A percentile compares a stretch with the other conserved stretches of the same genome.
Conservation (phyloP, 345 rosid species). For the Linum lewisii region DNA sequence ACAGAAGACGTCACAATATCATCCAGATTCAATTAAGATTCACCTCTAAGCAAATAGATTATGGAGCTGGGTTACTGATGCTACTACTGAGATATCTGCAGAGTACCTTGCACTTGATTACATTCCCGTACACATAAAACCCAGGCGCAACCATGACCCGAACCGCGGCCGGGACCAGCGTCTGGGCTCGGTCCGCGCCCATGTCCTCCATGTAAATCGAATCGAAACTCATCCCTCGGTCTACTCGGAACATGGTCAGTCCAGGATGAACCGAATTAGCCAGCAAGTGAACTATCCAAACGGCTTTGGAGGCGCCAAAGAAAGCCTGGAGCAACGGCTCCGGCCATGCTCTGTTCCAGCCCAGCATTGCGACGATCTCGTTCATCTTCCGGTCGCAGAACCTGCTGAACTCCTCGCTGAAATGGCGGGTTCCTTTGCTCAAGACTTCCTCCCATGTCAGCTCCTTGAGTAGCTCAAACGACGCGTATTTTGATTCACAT, state of each 20-base stretch:
- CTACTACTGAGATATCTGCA: slow-evolving; percentile 57
- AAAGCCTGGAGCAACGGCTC: slow-evolving; percentile 75
- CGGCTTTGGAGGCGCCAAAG: slow-evolving; percentile 72
- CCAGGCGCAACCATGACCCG: slow-evolving; percentile 86
- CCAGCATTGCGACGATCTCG: slow-evolving; percentile 72
- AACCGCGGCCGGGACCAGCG: slow-evolving; percentile 41
- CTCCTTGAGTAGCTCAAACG: slow-evolving; percentile 42
- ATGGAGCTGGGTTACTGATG: slow-evolving; percentile 9
- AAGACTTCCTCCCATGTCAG: slow-evolving; percentile 84
- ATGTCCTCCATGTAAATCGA: slow-evolving; percentile 76
- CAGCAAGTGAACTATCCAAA: slow-evolving; percentile 80
- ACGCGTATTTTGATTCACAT: slow-evolving; percentile 57
- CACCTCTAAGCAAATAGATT: too few species aligned
- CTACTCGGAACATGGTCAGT: slow-evolving; percentile 63
- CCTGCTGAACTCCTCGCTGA: slow-evolving; percentile 75
- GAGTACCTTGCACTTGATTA: slow-evolving; percentile 81
- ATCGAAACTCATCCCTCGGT: slow-evolving; percentile 48
- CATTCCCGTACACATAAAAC: slow-evolving; percentile 67
- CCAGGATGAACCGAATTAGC: slow-evolving; percentile 90
- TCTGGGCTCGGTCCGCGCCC: slow-evolving; percentile 48
- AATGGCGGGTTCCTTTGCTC: slow-evolving; percentile 74
- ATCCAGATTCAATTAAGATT: too few species aligned
- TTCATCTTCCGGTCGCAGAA: slow-evolving; percentile 92
- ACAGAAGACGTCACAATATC: too few species aligned
- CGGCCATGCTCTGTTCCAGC: slow-evolving; percentile 83